These are phyloP conservation scores for Phalaenopsis equestris DNA, from an alignment of 106 monocot species.

Conservation along the genomic window DNA sequence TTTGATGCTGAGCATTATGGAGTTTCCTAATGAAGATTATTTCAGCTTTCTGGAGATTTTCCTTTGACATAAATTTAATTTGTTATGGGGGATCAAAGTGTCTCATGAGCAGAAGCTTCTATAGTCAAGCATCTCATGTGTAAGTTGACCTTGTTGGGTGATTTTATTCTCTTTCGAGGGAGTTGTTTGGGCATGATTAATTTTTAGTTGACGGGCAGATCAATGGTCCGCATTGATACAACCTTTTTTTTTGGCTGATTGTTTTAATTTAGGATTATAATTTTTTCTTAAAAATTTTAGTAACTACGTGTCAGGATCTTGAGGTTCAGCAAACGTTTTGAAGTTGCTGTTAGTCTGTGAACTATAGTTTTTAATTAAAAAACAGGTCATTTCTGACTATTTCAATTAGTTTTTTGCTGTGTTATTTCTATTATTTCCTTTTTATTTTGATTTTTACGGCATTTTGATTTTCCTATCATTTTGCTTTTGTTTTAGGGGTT, in stretches of 20 bases:
- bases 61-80: too few species aligned
- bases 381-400: background rate
- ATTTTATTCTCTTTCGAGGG: background rate
- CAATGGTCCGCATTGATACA: background rate
- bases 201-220: background rate
- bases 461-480: constrained; percentile 4
- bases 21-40: too few species aligned
- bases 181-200: background rate
- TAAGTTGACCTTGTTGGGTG: background rate
- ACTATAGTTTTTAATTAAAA: background rate
- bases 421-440: background rate
- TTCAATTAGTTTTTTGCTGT: background rate
- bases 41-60: too few species aligned
- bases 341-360: background rate
- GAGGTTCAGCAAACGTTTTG: background rate
- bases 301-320: background rate
- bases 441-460: background rate
- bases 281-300: background rate
- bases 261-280: background rate
- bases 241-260: background rate
- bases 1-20: too few species aligned
- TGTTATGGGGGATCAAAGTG: too few species aligned
- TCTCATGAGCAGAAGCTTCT: too few species aligned
- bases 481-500: constrained; percentile 33
- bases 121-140: too few species aligned